Base-by-base conservation (phyloP, 805 yeast species). In the Starmerella bombi region DNA sequence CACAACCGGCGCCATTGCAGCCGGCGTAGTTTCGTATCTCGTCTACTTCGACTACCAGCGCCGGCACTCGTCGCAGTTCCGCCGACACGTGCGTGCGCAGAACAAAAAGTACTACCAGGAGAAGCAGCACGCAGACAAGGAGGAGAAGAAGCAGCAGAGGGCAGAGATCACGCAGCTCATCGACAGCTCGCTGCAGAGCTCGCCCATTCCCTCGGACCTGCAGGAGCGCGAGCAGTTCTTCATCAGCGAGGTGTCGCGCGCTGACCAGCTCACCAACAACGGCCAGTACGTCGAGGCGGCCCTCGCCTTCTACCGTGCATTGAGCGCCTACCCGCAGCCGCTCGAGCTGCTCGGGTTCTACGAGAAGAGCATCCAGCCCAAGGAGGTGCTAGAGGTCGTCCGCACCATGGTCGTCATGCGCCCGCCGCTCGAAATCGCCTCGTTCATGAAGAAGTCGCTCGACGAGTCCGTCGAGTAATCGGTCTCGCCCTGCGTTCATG, bases 301-400 rank as follows among this genome's bases (percentile, higher is more conserved):
- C 29, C 68, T 86, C 51, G 72, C 78, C 51, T 91, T 85, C 71
- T 91, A 91, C 73, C 81, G 83, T 62, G 97, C 96, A 12, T 70
- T 91, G 58, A 74, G 83, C 32, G 86, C 85, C 37, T 88, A 86
- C 62, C 97, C 98, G 46, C 79, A 80, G 61, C 99, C 98, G 44
- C 78, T 93, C 42, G 95, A 84, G 55, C 74, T 91, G 53, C 70
- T 91, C 59, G 80, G 79, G 38, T 77, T 88, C 54, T 88, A 83
- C 65, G 95, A 88, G 67, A 80, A 80, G 67, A 72, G 86, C 39
- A 75, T 88, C 50, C 86, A 91, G 38, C 79, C 77, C 57, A 76
- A 73, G 34, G 52, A 43, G 43, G 77, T 86, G 43, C 77, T 84
- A 59, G 95, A 85, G 57, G 68, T 77, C 52, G 71, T 88, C 52